These are phyloP conservation scores for Moniliophthora roreri DNA, from an alignment of 1,284 basidiomycete genomes.

Conservation along the genomic window DNA sequence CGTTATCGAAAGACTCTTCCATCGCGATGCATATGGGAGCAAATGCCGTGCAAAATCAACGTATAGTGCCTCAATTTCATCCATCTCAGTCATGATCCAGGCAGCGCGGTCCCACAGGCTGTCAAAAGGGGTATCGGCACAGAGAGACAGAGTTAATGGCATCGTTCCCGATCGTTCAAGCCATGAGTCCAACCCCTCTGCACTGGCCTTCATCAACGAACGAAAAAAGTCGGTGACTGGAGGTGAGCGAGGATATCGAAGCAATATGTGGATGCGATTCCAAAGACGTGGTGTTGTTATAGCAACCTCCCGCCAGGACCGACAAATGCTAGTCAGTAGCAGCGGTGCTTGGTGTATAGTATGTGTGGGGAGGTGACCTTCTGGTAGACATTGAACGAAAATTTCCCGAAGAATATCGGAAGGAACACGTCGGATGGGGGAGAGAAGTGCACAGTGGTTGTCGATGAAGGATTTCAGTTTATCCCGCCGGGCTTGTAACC, in stretches of 20 bases:
- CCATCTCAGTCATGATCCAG: too few relatives aligned
- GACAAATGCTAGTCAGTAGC: not conserved
- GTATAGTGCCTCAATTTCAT: too few relatives aligned
- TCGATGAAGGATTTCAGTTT: not conserved
- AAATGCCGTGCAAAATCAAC: too few relatives aligned
- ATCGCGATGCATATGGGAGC: too few relatives aligned
- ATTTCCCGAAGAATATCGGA: not conserved
- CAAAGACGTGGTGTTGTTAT: not conserved
- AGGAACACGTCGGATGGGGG: not conserved
- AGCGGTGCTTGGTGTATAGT: not conserved
- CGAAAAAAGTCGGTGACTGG: not conserved
- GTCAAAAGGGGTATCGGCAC: not conserved
- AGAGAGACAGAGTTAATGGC: not conserved
- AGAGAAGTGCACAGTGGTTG: not conserved
- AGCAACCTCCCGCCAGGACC: not conserved
- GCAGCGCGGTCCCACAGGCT: too few relatives aligned
- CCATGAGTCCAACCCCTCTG: not conserved
- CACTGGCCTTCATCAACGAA: not conserved
- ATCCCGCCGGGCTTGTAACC: not conserved
- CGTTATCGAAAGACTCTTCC: too few relatives aligned
- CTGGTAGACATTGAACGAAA: not conserved
- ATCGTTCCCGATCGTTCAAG: not conserved
- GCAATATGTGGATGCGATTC: not conserved
- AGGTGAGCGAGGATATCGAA: not conserved
- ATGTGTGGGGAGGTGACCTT: not conserved